phyloP scores from a whole-genome alignment of 441 rosid species.

The Brassica balearica region DNA sequence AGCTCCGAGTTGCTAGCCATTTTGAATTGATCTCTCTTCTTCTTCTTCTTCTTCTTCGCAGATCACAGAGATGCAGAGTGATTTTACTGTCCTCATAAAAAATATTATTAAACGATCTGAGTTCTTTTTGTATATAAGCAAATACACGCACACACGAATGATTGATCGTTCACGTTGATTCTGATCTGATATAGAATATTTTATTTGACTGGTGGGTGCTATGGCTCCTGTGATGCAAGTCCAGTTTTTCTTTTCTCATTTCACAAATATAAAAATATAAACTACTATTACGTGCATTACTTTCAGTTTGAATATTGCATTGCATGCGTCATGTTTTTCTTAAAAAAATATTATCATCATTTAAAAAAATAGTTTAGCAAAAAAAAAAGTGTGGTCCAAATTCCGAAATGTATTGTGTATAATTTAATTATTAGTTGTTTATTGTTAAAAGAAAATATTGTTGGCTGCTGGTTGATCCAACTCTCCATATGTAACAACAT shows the following conservation, averaged over 20 bases:
- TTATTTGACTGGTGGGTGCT: neutral
- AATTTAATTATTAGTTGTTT: neutral
- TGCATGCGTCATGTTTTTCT: too few species aligned
- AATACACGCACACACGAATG: neutral
- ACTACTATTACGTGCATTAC: too few species aligned
- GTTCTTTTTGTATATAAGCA: neutral
- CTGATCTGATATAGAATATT: neutral
- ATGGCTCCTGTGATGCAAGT: neutral
- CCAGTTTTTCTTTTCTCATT: too few species aligned
- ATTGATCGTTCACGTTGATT: neutral
- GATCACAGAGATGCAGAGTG: slow-evolving; percentile 27
- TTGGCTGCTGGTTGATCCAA: neutral
- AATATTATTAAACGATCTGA: neutral
- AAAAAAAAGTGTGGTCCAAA: neutral
- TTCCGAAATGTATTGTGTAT: neutral
- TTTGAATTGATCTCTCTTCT: slow-evolving; percentile 4
- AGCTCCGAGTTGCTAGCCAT: slow-evolving; percentile 58
- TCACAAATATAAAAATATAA: too few species aligned
- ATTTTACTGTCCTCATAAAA: neutral
- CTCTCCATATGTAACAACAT: neutral
- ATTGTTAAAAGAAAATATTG: neutral
- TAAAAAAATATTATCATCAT: too few species aligned
- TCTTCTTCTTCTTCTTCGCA: neutral
- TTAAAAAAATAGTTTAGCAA: too few species aligned
- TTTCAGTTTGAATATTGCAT: too few species aligned